Percentiles rank a stretch among this genome's conserved stretches.
These are phyloP conservation scores for Lipomyces spencermartinsiae DNA, from an alignment of 805 yeast genomes.

Conservation along the genomic window DNA sequence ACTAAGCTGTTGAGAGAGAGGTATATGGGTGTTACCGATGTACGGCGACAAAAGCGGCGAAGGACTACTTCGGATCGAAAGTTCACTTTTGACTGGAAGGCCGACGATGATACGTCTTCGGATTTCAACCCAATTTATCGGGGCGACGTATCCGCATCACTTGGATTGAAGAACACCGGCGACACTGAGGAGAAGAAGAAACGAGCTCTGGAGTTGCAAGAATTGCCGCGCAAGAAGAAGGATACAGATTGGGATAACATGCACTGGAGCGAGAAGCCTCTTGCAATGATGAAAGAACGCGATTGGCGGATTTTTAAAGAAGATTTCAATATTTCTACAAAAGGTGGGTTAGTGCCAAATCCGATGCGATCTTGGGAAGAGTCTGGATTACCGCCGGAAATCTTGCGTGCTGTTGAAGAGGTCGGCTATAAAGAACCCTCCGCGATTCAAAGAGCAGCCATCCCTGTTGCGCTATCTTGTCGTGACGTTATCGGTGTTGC, in stretches of 20 bases:
- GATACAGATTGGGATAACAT: constrained; percentile 41
- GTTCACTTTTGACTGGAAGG: constrained; percentile 74
- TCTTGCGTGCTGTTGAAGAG: constrained; percentile 46
- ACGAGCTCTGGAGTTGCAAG: constrained; percentile 33
- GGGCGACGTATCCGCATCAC: constrained; percentile 25
- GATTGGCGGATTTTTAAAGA: constrained; percentile 91
- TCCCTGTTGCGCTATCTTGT: constrained; percentile 67
- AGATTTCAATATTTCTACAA: constrained; percentile 70
- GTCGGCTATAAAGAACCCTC: constrained; percentile 71
- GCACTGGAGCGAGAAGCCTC: constrained; percentile 74
- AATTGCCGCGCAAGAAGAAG: constrained; percentile 41
- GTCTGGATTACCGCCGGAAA: constrained; percentile 53
- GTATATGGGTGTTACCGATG: constrained; percentile 32
- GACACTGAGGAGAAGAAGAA: constrained; percentile 18
- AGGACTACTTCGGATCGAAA: constrained; percentile 44
- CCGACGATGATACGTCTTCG: constrained; percentile 66
- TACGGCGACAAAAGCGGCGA: constrained; percentile 23
- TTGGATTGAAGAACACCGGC: constrained; percentile 2
- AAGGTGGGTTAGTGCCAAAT: constrained; percentile 53
- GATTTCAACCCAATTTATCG: constrained; percentile 53
- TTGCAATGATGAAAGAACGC: constrained; percentile 70
- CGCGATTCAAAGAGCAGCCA: constrained; percentile 87
- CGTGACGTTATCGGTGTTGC: constrained; percentile 88
- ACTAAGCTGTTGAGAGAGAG: constrained; percentile 32
- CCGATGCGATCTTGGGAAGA: constrained; percentile 84